Evolutionary conservation across 1,139 yeast genomes (phyloP), one percentile per base, ranked within the genome.

Genomic region (Geotrichum klebahnii): DNA sequence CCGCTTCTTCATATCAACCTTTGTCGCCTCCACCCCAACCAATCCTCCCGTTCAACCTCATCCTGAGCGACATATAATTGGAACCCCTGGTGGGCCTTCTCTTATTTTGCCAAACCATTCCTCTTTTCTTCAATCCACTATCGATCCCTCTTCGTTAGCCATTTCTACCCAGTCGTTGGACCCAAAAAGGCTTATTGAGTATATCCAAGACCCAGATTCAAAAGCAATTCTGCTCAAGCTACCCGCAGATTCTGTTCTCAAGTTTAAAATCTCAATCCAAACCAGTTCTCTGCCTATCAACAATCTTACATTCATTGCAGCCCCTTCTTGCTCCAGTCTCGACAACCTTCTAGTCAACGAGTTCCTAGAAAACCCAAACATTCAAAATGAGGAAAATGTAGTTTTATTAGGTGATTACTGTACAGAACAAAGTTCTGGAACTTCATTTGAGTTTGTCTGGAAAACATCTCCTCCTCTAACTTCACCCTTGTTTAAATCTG

Each of bases 341-440:
- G 70, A 69, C 45, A 55, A 61, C 10, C 61, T 69, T 48, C 59
- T 70, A 41, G 64, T 65, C 26, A 64, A 65, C 36, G 74, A 70
- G 55, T 62, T 70, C 44, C 63, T 67, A 47, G 67, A 66, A 53
- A 70, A 70, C 57, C 72, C 74, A n/a, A 70, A 70, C 43, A 60
- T 70, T 32, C 73, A 69, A 52, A 66, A 68, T 35, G 67, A 67
- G 48, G 65, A 67, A 32, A 69, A 70, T 49, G 73, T 69, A 3
- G 61, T 58, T n/a, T 58, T 69, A 34, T 58, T 70, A 14, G 73
- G 72, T 42, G 71, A 67, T 53, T 61, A 60, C 38, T 46, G 40
- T 1, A 40, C 63, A 24, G 46, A 36, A n/a, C 39, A 49, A 20
- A 39, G 36, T n/a, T 34, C 35, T 10, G 31, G 38, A 3, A 26